Conservation (phyloP, 306 rosid genomes). For the Fragaria vesca region DNA sequence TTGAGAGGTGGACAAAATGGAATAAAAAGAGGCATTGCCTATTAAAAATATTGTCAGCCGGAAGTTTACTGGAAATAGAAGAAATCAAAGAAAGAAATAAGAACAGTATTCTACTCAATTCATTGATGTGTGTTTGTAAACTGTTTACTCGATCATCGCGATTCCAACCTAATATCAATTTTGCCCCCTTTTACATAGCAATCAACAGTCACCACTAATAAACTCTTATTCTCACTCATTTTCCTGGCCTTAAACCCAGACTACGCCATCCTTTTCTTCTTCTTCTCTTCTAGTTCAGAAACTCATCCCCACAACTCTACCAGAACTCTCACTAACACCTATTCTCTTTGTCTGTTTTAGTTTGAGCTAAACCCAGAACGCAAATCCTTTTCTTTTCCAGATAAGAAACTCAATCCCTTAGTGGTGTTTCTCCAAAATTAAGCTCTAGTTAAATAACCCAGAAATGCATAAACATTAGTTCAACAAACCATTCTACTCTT, state of each 20-base stretch:
- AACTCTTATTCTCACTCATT: not conserved
- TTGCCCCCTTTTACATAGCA: not conserved
- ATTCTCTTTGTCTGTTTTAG: not conserved
- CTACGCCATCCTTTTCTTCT: too few species aligned
- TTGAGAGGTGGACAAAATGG: conserved; percentile 15
- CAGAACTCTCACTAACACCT: not conserved
- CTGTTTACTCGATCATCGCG: not conserved
- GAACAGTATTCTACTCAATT: not conserved
- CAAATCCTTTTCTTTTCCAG: conserved; percentile 5
- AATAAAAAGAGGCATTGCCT: not conserved
- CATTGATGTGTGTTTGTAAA: not conserved
- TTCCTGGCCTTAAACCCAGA: conserved; percentile 14
- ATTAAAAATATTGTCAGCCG: not conserved
- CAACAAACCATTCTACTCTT: not conserved
- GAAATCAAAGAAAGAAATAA: not conserved
- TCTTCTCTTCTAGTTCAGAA: not conserved
- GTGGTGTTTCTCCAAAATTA: not conserved
- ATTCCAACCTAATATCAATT: not conserved
- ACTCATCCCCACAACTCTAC: not conserved
- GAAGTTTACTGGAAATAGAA: not conserved
- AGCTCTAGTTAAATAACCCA: not conserved
- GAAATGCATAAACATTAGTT: not conserved
- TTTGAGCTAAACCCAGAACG: conserved; percentile 30
- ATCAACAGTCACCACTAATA: not conserved
- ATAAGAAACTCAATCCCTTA: not conserved